These are phyloP conservation scores for Austroboletus sp. DNA, from an alignment of 1,284 basidiomycete species.

Conservation along the genomic window DNA sequence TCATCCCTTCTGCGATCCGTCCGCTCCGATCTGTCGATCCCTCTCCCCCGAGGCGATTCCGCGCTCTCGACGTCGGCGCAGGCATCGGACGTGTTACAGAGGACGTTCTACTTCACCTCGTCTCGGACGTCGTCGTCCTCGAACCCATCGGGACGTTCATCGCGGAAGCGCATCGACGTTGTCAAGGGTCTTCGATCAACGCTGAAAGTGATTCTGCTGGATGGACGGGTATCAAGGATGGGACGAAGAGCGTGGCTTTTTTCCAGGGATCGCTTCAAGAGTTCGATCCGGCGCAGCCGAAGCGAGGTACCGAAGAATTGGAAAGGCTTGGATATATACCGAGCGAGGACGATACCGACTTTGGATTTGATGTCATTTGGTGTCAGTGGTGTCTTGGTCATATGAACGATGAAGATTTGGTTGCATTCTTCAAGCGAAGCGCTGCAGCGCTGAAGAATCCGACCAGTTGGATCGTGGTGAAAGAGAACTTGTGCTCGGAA, in stretches of 20 bases:
- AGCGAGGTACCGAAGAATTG: slow-evolving; percentile 39
- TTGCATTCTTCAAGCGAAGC: slow-evolving; percentile 65
- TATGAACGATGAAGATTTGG: slow-evolving; percentile 69
- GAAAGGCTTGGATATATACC: slow-evolving; percentile 55
- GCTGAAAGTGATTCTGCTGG: slow-evolving; percentile 17
- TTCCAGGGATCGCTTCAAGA: slow-evolving; percentile 71
- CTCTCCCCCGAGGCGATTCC: slow-evolving; percentile 36
- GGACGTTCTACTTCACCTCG: slow-evolving; percentile 77
- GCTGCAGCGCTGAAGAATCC: slow-evolving; percentile 47
- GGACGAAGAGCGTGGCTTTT: slow-evolving; percentile 73
- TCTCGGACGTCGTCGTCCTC: slow-evolving; percentile 78
- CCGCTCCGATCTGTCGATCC: slow-evolving; percentile 15
- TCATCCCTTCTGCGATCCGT: slow-evolving; percentile 57
- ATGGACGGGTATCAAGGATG: slow-evolving; percentile 66
- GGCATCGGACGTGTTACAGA: slow-evolving; percentile 87
- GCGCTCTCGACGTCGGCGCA: slow-evolving; percentile 84
- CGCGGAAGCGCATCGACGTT: slow-evolving; percentile 55
- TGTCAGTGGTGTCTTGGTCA: slow-evolving; percentile 96
- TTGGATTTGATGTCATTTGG: slow-evolving; percentile 78
- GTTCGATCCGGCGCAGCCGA: slow-evolving; percentile 59
- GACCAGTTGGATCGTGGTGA: slow-evolving; percentile 70
- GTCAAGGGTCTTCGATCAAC: slow-evolving; percentile 28
- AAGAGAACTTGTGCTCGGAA: slow-evolving; percentile 83
- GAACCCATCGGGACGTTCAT: slow-evolving; percentile 82
- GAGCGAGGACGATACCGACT: slow-evolving; percentile 39